Percentiles rank a stretch among this genome's conserved stretches.
These are phyloP conservation scores for Thraustochytrium striatum DNA, from an alignment of 352 stramenopile species.

Conservation along the genomic window DNA sequence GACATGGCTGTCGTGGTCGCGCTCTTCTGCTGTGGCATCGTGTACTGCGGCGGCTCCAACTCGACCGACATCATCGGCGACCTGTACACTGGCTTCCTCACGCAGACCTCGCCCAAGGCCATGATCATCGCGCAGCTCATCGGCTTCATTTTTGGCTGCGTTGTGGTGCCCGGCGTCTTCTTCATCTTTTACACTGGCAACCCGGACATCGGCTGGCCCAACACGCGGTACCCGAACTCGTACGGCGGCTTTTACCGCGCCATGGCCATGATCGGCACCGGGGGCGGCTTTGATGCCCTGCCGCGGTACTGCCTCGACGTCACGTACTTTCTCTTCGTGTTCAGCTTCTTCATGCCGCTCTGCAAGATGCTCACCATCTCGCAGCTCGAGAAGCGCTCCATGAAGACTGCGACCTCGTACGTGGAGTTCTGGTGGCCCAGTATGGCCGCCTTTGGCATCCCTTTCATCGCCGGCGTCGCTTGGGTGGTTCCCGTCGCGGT, in stretches of 20 bases:
- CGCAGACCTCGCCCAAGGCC: slow-evolving; percentile 13
- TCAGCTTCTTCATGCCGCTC: slow-evolving; percentile 17
- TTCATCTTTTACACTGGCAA: slow-evolving; percentile 38
- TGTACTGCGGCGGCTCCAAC: slow-evolving; percentile 7
- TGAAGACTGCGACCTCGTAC: not conserved
- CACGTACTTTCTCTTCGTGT: not conserved
- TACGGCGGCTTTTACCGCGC: slow-evolving; percentile 41
- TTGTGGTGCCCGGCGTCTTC: slow-evolving; percentile 20
- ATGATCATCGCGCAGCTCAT: slow-evolving; percentile 39
- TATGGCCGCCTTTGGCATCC: slow-evolving; percentile 10
- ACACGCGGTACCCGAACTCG: slow-evolving; percentile 8
- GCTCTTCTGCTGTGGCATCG: slow-evolving; percentile 23
- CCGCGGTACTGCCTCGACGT: slow-evolving; percentile 22
- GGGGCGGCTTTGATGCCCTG: slow-evolving; percentile 27
- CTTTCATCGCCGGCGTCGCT: slow-evolving; percentile 27
- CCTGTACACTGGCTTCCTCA: slow-evolving; percentile 46
- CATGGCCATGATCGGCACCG: slow-evolving; percentile 38
- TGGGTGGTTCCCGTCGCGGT: slow-evolving; percentile 21
- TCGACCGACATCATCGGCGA: slow-evolving; percentile 30
- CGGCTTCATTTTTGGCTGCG: not conserved
- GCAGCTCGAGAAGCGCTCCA: not conserved
- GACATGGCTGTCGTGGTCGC: slow-evolving; percentile 1
- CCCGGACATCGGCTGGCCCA: slow-evolving; percentile 8
- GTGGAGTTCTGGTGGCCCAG: slow-evolving; percentile 7
- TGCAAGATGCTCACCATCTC: slow-evolving; percentile 11